These are phyloP conservation scores for Tulasnella sp. DNA, from an alignment of 768 basidiomycete species.

Conservation along the genomic window DNA sequence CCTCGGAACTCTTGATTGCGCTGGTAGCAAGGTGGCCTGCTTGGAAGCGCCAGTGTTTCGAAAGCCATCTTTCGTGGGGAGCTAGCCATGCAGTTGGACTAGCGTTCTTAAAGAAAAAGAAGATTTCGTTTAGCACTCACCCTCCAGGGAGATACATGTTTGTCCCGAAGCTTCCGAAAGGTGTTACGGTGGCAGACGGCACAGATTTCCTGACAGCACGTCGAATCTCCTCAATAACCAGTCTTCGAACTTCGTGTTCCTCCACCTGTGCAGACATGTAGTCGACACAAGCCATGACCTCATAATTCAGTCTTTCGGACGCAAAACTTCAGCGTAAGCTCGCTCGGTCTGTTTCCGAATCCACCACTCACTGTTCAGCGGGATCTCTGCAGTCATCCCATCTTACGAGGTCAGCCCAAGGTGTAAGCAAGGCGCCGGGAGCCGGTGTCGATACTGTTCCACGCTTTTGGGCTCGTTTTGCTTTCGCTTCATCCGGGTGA, in stretches of 20 bases:
- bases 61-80: neutral
- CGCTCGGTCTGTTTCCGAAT: neutral
- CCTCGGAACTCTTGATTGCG: neutral
- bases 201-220: constrained; percentile 66
- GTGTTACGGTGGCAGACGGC: constrained; percentile 76
- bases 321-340: neutral
- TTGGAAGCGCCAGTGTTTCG: neutral
- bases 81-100: neutral
- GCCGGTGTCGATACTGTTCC: neutral
- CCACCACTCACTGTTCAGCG: constrained; percentile 72
- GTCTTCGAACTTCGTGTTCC: constrained; percentile 83
- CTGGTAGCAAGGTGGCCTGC: neutral
- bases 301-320: constrained; percentile 70
- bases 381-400: constrained; percentile 77
- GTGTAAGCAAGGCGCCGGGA: constrained; percentile 47
- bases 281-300: constrained; percentile 80
- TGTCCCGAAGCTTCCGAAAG: constrained; percentile 93
- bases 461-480: neutral
- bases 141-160: constrained; percentile 91
- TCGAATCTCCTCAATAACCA: constrained; percentile 71
- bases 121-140: constrained; percentile 52
- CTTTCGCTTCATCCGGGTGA: neutral
- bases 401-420: constrained; percentile 73
- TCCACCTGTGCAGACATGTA: constrained; percentile 86
- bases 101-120: constrained; percentile 18